Percentiles rank a stretch among this genome's conserved stretches.
phyloP scores from a whole-genome alignment of 129 eudicot genomes.

The Flaveria robusta region DNA sequence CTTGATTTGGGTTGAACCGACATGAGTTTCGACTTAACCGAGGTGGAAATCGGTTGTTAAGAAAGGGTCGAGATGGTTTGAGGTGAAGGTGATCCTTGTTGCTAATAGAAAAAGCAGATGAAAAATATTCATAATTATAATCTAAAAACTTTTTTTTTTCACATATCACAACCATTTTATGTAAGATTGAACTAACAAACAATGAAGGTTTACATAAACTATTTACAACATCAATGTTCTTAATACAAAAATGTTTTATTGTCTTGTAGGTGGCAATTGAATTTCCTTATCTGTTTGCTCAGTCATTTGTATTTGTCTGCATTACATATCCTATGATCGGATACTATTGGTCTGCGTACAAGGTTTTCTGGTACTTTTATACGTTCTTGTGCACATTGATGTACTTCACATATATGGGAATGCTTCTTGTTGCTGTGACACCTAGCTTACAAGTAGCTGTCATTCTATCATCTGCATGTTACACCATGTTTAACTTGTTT shows the following conservation, averaged over 20 bases:
- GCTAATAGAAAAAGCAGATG: too few species aligned
- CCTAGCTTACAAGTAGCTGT: slow-evolving; percentile 65
- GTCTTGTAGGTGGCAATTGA: slow-evolving; percentile 62
- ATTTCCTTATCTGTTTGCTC: slow-evolving; percentile 55
- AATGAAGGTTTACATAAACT: too few species aligned
- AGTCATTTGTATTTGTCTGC: slow-evolving; percentile 43
- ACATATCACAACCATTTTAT: background rate
- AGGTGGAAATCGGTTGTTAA: too few species aligned
- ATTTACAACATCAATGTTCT: too few species aligned
- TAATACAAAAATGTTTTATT: background rate
- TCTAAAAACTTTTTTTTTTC: background rate
- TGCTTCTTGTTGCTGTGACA: slow-evolving; percentile 64
- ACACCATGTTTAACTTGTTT: slow-evolving; percentile 51
- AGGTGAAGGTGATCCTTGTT: too few species aligned
- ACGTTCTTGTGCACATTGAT: slow-evolving; percentile 56
- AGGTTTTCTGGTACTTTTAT: slow-evolving; percentile 62
- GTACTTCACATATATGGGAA: slow-evolving; percentile 63
- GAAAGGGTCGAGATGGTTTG: too few species aligned
- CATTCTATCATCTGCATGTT: slow-evolving; percentile 42
- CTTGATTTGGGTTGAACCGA: too few species aligned
- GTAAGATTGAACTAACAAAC: too few species aligned
- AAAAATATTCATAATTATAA: too few species aligned
- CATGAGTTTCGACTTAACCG: too few species aligned
- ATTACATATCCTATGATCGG: slow-evolving; percentile 74
- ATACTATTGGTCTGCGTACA: slow-evolving; percentile 54